Base-by-base conservation (phyloP, 2,329 filamentous ascomycete species). In the Trichophyton rubrum region DNA sequence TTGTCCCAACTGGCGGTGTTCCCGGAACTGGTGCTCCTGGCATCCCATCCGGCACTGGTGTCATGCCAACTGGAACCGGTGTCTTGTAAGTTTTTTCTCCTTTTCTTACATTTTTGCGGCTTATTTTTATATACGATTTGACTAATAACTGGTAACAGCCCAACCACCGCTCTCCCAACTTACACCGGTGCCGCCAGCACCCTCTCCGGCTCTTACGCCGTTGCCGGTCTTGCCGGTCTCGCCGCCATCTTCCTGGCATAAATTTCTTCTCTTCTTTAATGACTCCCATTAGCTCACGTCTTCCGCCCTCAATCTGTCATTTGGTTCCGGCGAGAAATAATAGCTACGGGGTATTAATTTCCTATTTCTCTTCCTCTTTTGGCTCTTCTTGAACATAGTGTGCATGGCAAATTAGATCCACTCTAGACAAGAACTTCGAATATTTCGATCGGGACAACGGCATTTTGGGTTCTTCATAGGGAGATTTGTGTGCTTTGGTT, bases 171-270 rank as follows among this genome's bases (percentile, higher is more conserved):
- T 35, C 64, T 65, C 43, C 63, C 66, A 60, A 63, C 63, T 56
- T 70, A 60, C 66, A 68, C 68, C 60, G 68, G 68, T 67, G 69
- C 68, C 57, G 69, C 68, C 61, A 67, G 62, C 64, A 64, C 63
- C 62, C 62, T 70, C 59, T 64, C 66, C 59, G 66, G 65, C 64
- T 69, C 67, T 61, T 64, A 68, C 64, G 67, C 65, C 61, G 62
- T 69, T 43, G 68, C 66, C 45, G 68, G 68, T 66, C 62, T 70
- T 49, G 69, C 66, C 59, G 69, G 67, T 59, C 61, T 67, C 51
- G 69, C 62, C 59, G 69, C 67, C 61, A 41, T 70, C 58, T 62
- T 71, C 64, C 65, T 71, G 59, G 68, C 68, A 66, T 71, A 71
- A 65, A 67, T 67, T 65, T 56, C 47, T 65, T 56, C 47, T 59